Base-by-base conservation (phyloP, 305 asterid species). In the Nicotiana rustica region DNA sequence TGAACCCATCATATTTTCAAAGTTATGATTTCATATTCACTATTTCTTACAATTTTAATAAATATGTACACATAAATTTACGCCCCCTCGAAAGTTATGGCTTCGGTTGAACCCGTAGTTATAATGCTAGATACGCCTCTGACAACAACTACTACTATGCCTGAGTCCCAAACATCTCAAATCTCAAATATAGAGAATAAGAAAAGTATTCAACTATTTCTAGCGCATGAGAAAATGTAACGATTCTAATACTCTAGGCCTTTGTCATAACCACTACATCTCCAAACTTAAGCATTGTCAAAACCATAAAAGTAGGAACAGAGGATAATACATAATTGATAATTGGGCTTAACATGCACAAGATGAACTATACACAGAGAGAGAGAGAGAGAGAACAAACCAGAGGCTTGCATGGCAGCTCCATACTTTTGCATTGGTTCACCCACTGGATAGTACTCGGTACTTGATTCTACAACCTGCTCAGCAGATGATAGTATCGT, bases 391-490 rank as follows among this genome's bases (percentile, higher is more conserved):
- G 66, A 36, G 55, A 38, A 84, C 89, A 36, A 78, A 94, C 98
- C 99, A 69, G 97, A 92, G 85, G 98, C 98, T 90, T 95, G 98
- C 52, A 94, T 81, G 81, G 91, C 79, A 84, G 97, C 92, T 76
- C 97, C 99, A 75, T 35, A 81, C 89, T 94, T 96, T 31, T 84
- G 61, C 87, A 92, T 82, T 2, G 97, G 90, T 88, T 89, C 93
- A 80, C 99, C 99, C 6, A 95, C 97, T 1, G 99, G 99, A 88
- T 85, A 86, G 83, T 87, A 90, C 15, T 89, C 91, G 69, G 59
- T 84, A 78, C 92, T 88, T 6, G 85, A 91, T 81, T 90, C 89
- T 65, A 95, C 85, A 35, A 86, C 84, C 87, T 96, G 99, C 83
- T 89, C 90, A 29, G 86, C 91, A 80, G 95, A 89, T 6, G 94